Base-by-base conservation (phyloP, 305 asterid genomes). In the Fraxinus latifolia region DNA sequence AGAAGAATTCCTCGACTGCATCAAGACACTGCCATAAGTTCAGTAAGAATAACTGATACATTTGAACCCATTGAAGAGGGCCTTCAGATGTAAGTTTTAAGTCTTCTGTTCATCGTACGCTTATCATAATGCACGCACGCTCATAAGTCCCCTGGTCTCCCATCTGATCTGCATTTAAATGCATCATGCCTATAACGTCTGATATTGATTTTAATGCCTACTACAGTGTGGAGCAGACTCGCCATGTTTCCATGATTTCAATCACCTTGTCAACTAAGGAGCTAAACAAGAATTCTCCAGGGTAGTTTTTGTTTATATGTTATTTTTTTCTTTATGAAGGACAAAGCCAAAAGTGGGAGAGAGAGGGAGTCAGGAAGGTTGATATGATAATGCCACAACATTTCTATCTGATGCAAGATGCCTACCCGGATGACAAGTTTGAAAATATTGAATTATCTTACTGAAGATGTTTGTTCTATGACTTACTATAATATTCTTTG, bases 11-110 rank as follows among this genome's bases (percentile, higher is more conserved):
- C 97, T 83, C 86, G 84, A 60, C 86, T 95, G 88, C 94, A 95
- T 89, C 99, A 95, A 74, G 97, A 94, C 85, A 94, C 97, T 62
- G 89, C 92, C 72, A 94, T 95, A 83, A 90, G 93, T 87, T 95
- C 99, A 74, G 86, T 92, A 82, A 95, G 97, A 91, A 91, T 95
- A 77, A 92, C 95, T 3, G 99, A 95, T 83, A 89, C 93, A 19
- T 95, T 96, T 90, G 99, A 95, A 83, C 98, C 99, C 86, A 90
- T 95, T 85, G 99, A 95, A 88, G 98, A 95, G 89, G 99, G 99
- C 81, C 99, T 95, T 87, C 89, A 92, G 88, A 94, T 87, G 99
- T 95, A 86, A 85, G 95, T 87, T 84, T 32, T 50, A 74, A 81
- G 42, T 47, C 55, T 72, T 77, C 21, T 71, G 29, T 7, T 58